Conservation (phyloP, 2,329 filamentous ascomycete genomes). For the Alternaria triticina region DNA sequence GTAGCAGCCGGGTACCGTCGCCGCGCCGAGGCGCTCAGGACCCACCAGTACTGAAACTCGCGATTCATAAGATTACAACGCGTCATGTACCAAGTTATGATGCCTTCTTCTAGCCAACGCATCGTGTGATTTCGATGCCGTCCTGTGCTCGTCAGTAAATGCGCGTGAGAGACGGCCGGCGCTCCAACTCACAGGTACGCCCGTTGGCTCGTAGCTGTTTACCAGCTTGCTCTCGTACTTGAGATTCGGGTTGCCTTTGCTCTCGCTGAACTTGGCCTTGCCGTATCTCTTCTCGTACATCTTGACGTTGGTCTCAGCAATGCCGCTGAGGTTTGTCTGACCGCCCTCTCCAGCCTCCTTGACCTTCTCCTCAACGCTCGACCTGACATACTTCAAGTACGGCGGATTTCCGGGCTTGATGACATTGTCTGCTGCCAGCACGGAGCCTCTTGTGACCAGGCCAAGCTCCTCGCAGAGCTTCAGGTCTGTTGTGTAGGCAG, state of each 20-base stretch:
- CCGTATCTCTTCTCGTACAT: conserved; percentile 58
- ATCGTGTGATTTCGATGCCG: conserved; percentile 70
- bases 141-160: conserved; percentile 55
- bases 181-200: conserved; percentile 62
- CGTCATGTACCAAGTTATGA: not conserved
- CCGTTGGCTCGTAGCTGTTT: conserved; percentile 72
- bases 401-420: conserved; percentile 74
- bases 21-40: not conserved
- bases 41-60: not conserved
- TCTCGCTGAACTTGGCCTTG: conserved; percentile 52
- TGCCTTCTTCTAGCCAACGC: conserved; percentile 42
- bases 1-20: not conserved
- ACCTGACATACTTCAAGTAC: conserved; percentile 74
- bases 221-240: conserved; percentile 69
- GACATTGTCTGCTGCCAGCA: conserved; percentile 73
- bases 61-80: not conserved
- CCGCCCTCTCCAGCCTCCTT: conserved; percentile 42
- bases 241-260: conserved; percentile 67
- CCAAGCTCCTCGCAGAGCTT: conserved; percentile 77
- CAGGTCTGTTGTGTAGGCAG: conserved; percentile 74
- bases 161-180: not conserved
- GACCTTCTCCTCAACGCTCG: conserved; percentile 67
- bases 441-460: conserved; percentile 67
- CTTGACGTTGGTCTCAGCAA: conserved; percentile 55
- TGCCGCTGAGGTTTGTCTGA: conserved; percentile 46